Evolutionary conservation across 352 stramenopile genomes (phyloP).

Genomic region (Pythium coloratum): DNA sequence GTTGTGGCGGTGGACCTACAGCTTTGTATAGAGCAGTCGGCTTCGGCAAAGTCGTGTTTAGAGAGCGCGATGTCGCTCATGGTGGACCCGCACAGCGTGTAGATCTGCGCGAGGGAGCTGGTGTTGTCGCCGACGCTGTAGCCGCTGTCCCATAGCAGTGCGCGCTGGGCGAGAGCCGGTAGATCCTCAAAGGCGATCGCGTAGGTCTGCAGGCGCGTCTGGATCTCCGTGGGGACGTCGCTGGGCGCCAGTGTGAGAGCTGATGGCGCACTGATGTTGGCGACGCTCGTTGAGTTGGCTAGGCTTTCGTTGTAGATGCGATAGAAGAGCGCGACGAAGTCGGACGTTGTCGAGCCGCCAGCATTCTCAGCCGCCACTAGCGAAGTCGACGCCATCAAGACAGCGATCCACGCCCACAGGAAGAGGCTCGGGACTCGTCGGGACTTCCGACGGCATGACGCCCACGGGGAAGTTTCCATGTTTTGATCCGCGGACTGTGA

Average conservation of each 20-base stretch:
- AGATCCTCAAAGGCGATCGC: conserved; percentile 29
- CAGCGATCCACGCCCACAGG: not conserved
- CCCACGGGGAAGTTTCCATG: not conserved
- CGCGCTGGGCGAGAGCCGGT: conserved; percentile 32
- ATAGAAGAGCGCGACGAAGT: conserved; percentile 15
- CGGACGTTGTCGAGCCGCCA: not conserved
- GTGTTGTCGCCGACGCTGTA: conserved; percentile 14
- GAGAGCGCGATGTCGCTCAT: conserved; percentile 17
- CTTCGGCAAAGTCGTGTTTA: not conserved
- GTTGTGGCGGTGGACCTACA: not conserved
- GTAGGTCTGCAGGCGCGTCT: conserved; percentile 19
- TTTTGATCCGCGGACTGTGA: not conserved
- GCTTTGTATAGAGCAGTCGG: conserved; percentile 3
- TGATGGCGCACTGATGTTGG: conserved; percentile 22
- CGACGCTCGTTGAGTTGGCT: not conserved
- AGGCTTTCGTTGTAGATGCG: conserved; percentile 8
- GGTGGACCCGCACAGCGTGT: conserved; percentile 13
- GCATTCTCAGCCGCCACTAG: not conserved
- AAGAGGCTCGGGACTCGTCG: no score
- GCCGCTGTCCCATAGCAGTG: conserved; percentile 27
- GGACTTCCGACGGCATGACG: not conserved
- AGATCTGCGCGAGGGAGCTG: conserved; percentile 19
- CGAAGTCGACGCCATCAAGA: not conserved
- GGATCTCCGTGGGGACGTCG: conserved; percentile 28
- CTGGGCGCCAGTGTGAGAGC: conserved; percentile 25